These are phyloP conservation scores for Salix suchowensis DNA, from an alignment of 345 rosid genomes.

Conservation along the genomic window DNA sequence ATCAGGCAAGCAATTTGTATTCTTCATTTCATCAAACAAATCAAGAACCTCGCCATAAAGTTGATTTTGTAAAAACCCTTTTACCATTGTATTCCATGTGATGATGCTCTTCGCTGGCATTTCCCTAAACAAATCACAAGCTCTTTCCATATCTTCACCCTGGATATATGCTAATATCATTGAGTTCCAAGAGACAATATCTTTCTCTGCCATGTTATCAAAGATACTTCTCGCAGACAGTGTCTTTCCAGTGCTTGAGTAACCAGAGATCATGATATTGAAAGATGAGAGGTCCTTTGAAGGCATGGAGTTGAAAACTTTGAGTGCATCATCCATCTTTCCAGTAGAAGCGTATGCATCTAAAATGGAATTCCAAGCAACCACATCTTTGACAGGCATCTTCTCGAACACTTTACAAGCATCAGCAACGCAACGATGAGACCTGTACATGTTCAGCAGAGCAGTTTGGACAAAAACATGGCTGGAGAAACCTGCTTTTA, in stretches of 20 bases:
- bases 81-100: conserved; percentile 28
- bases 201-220: conserved; percentile 13
- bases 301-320: conserved; percentile 23
- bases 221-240: conserved; percentile 10
- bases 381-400: conserved; percentile 17
- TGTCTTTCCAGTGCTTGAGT: conserved; percentile 7
- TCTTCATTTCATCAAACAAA: conserved; percentile 23
- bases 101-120: conserved; percentile 14
- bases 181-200: conserved; percentile 25
- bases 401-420: conserved; percentile 20
- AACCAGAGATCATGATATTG: conserved; percentile 25
- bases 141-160: conserved; percentile 18
- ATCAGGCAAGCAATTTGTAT: conserved; percentile 10
- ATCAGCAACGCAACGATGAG: neutral
- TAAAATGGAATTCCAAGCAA: conserved; percentile 26
- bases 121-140: conserved; percentile 8
- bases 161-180: conserved; percentile 8
- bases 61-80: conserved; percentile 22
- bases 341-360: conserved; percentile 15
- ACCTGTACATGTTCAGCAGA: conserved; percentile 9
- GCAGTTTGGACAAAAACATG: conserved; percentile 12
- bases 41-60: conserved; percentile 5
- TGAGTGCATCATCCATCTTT: conserved; percentile 14
- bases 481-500: conserved; percentile 9
- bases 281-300: conserved; percentile 20